Evolutionary conservation across 805 yeast genomes (phyloP).

Genomic region (Cyberlindnera amylophila): DNA sequence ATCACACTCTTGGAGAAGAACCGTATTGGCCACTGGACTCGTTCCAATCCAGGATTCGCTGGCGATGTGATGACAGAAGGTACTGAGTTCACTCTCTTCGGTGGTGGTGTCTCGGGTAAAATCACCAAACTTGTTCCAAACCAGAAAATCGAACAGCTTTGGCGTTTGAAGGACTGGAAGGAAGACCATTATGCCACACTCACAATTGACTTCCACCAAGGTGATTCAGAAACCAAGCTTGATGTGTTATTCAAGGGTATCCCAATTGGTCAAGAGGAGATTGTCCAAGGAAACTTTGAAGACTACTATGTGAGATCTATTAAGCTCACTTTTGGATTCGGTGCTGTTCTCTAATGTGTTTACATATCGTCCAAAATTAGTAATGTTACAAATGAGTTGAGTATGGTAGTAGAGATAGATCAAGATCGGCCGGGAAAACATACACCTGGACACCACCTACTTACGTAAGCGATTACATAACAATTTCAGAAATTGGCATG

Average conservation of each 20-base stretch:
- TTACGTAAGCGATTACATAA: too few relatives aligned
- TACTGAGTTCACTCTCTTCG: slow-evolving; percentile 67
- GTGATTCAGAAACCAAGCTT: slow-evolving; percentile 79
- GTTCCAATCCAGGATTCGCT: slow-evolving; percentile 59
- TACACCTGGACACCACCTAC: too few relatives aligned
- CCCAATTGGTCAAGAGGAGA: slow-evolving; percentile 93
- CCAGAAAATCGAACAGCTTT: slow-evolving; percentile 61
- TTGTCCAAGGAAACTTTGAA: slow-evolving; percentile 79
- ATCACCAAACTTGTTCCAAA: slow-evolving; percentile 55
- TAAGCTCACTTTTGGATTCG: slow-evolving; percentile 90
- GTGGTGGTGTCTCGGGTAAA: slow-evolving; percentile 81
- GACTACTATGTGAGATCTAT: slow-evolving; percentile 87
- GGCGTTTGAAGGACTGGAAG: slow-evolving; percentile 92
- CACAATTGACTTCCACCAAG: slow-evolving; percentile 65
- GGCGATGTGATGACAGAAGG: slow-evolving; percentile 46
- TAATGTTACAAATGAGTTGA: too few relatives aligned
- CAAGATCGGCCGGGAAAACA: too few relatives aligned
- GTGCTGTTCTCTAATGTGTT: slow-evolving; percentile 64
- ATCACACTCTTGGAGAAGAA: slow-evolving; percentile 71
- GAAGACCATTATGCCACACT: slow-evolving; percentile 74
- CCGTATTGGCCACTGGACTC: slow-evolving; percentile 87
- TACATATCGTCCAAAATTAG: too few relatives aligned
- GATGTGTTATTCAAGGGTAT: slow-evolving; percentile 80
- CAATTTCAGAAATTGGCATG: neutral
- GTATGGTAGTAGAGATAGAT: neutral